Percentiles rank a stretch among this genome's conserved stretches.
Evolutionary conservation across 192 early-diverging fungal species (phyloP).

Genomic region (Coemansia sp.): DNA sequence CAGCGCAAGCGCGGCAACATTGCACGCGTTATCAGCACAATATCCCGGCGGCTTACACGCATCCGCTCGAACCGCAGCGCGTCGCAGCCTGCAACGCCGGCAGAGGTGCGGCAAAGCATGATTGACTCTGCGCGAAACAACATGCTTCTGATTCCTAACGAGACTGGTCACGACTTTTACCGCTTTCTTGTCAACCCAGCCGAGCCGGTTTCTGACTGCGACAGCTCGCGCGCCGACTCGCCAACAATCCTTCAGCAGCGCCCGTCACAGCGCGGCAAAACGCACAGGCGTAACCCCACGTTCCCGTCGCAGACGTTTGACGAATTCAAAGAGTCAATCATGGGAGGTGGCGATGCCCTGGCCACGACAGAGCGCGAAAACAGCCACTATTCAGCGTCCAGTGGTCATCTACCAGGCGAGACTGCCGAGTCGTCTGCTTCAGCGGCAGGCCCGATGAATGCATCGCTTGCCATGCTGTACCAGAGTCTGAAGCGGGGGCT

Average conservation of each 20-base stretch:
- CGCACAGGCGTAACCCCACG: conserved; percentile 27
- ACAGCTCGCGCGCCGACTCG: conserved; percentile 28
- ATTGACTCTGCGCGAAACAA: conserved; percentile 32
- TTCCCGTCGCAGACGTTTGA: conserved; percentile 23
- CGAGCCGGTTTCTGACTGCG: conserved; percentile 42
- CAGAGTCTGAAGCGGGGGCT: conserved; percentile 3
- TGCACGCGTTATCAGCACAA: conserved; percentile 39
- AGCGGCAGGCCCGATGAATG: conserved; percentile 8
- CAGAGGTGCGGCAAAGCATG: conserved; percentile 41
- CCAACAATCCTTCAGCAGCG: conserved; percentile 28
- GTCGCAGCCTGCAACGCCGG: conserved; percentile 48
- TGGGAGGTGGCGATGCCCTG: not conserved
- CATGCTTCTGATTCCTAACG: conserved; percentile 25
- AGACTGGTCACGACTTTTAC: conserved; percentile 28
- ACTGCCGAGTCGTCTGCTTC: not conserved
- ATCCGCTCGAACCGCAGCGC: conserved; percentile 43
- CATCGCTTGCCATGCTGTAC: conserved; percentile 13
- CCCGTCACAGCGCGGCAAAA: conserved; percentile 7
- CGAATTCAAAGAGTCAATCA: conserved; percentile 1
- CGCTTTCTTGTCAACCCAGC: conserved; percentile 44
- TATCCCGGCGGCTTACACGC: conserved; percentile 37
- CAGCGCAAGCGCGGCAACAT: conserved; percentile 27
- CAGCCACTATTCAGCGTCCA: conserved; percentile 1
- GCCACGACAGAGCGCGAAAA: not conserved
- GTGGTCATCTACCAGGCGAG: conserved; percentile 5